Evolutionary conservation across 306 rosid species (phyloP).

Genomic region (Cicer pinnatifidum): DNA sequence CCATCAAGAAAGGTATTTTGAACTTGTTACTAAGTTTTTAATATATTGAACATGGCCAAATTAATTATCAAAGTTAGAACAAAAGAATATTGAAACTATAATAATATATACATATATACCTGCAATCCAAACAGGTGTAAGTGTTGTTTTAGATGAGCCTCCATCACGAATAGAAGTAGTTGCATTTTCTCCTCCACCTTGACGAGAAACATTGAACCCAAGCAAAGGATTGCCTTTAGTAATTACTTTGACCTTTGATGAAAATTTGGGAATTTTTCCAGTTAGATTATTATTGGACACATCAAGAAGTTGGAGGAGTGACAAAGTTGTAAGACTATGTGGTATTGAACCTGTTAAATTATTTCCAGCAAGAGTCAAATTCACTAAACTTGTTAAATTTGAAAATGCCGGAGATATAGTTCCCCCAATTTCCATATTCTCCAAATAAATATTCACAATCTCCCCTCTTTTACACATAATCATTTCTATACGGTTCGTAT

Average conservation of each 20-base stretch:
- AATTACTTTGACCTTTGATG: conserved; percentile 50
- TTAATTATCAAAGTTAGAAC: too few species aligned
- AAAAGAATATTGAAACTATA: too few species aligned
- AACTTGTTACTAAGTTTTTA: too few species aligned
- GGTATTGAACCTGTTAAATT: conserved; percentile 68
- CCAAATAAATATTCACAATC: conserved; percentile 52
- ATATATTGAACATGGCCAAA: too few species aligned
- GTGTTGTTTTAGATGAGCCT: not conserved
- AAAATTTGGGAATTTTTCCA: conserved; percentile 66
- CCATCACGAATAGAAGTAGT: not conserved
- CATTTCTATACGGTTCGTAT: not conserved
- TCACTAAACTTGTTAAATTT: conserved; percentile 58
- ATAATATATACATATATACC: not conserved
- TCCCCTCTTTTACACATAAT: conserved; percentile 52
- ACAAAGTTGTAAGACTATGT: conserved; percentile 46
- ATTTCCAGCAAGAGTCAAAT: conserved; percentile 52
- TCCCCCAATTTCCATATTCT: conserved; percentile 48
- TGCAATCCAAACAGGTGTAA: not conserved
- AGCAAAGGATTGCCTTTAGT: conserved; percentile 58
- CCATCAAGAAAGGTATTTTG: too few species aligned
- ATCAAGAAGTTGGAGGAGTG: conserved; percentile 59
- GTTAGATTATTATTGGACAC: conserved; percentile 64
- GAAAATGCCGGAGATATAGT: conserved; percentile 73
- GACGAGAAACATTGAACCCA: conserved; percentile 28
- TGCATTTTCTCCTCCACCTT: not conserved